phyloP scores from a whole-genome alignment of 192 early-diverging fungal genomes.

The Linnemannia zychae region DNA sequence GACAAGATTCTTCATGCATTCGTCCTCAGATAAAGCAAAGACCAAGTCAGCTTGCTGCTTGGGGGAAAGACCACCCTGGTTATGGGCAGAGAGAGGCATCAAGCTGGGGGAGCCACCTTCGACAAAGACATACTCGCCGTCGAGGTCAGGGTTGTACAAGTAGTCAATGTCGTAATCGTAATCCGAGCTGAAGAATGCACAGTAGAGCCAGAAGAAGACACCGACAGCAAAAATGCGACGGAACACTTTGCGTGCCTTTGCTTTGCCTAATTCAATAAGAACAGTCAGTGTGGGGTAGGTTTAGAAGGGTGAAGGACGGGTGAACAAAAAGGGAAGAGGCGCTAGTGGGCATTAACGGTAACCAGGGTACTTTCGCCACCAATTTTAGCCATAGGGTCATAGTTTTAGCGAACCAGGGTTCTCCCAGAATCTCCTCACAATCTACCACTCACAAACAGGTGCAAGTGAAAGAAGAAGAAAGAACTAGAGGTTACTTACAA shows the following conservation, averaged over 20 bases:
- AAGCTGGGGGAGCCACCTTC: neutral
- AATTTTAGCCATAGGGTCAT: neutral
- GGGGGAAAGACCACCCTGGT: neutral
- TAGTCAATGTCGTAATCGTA: neutral
- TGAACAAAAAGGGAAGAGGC: neutral
- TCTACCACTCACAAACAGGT: neutral
- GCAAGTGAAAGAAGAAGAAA: neutral
- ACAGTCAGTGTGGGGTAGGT: neutral
- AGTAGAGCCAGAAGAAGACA: constrained; percentile 13
- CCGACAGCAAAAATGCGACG: constrained; percentile 6
- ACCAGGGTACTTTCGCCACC: neutral
- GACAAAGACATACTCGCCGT: neutral
- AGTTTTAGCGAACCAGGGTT: neutral
- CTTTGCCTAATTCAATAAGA: constrained; percentile 19
- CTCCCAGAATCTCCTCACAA: neutral
- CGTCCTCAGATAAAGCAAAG: neutral
- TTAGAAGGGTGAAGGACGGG: neutral
- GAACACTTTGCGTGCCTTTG: constrained; percentile 32
- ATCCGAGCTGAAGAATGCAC: constrained; percentile 8
- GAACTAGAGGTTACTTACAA: neutral
- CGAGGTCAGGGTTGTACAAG: neutral
- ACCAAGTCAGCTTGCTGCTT: neutral
- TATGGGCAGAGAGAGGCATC: neutral
- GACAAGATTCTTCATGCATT: constrained; percentile 21
- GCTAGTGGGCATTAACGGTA: neutral